These are phyloP conservation scores for Monosporascus cannonballus DNA, from an alignment of 2,329 filamentous ascomycete species.

Conservation along the genomic window DNA sequence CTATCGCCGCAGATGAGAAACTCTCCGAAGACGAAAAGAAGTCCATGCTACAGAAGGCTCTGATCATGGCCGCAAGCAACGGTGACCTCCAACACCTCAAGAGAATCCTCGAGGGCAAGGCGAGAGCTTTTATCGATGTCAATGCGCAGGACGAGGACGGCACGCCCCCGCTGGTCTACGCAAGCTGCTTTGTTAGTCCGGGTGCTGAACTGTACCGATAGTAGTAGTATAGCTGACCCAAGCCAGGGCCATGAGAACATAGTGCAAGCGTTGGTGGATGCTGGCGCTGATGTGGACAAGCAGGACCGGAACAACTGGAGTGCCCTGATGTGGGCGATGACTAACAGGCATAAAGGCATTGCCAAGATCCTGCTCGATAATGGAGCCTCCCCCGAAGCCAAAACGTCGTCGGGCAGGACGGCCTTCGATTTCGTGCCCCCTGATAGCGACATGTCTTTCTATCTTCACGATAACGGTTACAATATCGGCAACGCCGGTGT, in stretches of 20 bases:
- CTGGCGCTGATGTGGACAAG: constrained; percentile 82
- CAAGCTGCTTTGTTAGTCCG: constrained; percentile 82
- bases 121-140: constrained; percentile 72
- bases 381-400: constrained; percentile 91
- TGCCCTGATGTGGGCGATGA: constrained; percentile 99
- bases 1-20: constrained; percentile 67
- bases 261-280: constrained; percentile 75
- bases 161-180: constrained; percentile 93
- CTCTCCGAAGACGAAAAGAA: constrained; percentile 71
- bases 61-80: constrained; percentile 96
- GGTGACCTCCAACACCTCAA: constrained; percentile 79
- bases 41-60: constrained; percentile 73
- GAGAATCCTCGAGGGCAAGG: constrained; percentile 67
- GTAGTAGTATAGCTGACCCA: constrained; percentile 11
- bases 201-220: constrained; percentile 4
- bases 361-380: constrained; percentile 89
- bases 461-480: constrained; percentile 91
- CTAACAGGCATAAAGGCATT: constrained; percentile 92
- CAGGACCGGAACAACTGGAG: constrained; percentile 98
- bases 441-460: constrained; percentile 94
- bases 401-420: constrained; percentile 87
- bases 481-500: constrained; percentile 75
- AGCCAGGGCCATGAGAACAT: constrained; percentile 78
- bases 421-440: constrained; percentile 94
- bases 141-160: constrained; percentile 90